Evolutionary conservation across 306 rosid species (phyloP).

Genomic region (Lathyrus sativus): DNA sequence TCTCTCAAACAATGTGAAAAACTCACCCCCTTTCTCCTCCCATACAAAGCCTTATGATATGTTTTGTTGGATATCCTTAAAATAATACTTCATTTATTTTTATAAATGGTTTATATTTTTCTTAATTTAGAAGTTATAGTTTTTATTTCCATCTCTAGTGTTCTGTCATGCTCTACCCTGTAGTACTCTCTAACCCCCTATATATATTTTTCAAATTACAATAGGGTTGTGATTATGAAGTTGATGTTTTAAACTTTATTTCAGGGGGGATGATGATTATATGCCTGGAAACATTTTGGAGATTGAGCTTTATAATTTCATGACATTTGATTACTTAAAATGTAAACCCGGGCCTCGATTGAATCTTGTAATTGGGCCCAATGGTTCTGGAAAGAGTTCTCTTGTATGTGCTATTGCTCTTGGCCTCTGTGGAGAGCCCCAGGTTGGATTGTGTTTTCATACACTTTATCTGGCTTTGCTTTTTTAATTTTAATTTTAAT

Average conservation of each 20-base stretch:
- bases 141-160: too few relatives aligned
- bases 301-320: slow-evolving; percentile 85
- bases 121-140: too few relatives aligned
- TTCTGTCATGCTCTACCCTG: too few relatives aligned
- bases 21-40: too few relatives aligned
- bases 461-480: background rate
- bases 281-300: slow-evolving; percentile 91
- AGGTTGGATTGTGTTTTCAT: slow-evolving; percentile 58
- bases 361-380: slow-evolving; percentile 95
- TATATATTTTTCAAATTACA: too few relatives aligned
- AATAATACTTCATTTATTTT: too few relatives aligned
- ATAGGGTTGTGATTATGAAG: slow-evolving; percentile 13
- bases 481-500: too few relatives aligned
- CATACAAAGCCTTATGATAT: too few relatives aligned
- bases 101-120: too few relatives aligned
- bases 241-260: slow-evolving; percentile 37
- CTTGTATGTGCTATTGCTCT: slow-evolving; percentile 96
- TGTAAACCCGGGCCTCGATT: slow-evolving; percentile 88
- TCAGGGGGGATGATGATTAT: slow-evolving; percentile 94
- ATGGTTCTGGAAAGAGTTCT: slow-evolving; percentile 97
- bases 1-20: too few relatives aligned
- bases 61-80: too few relatives aligned
- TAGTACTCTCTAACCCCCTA: too few relatives aligned
- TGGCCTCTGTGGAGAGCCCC: slow-evolving; percentile 98
- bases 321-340: slow-evolving; percentile 78